Evolutionary conservation across 257 asterid genomes (phyloP).

Genomic region (Ballota nigra): DNA sequence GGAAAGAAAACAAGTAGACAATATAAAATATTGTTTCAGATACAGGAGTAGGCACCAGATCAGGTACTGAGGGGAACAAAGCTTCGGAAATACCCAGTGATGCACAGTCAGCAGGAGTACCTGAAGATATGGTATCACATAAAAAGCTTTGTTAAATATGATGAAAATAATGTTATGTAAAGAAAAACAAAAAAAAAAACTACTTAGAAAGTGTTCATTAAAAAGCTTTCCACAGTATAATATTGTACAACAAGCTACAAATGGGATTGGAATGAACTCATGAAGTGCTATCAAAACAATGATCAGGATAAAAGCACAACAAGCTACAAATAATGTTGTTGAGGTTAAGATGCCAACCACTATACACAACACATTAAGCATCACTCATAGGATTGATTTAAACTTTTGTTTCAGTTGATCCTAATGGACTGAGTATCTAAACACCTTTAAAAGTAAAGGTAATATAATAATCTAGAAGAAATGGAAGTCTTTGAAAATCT

Average conservation of each 20-base stretch:
- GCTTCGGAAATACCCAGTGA: constrained; percentile 74
- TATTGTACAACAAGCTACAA: too few species aligned
- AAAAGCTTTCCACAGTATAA: not conserved
- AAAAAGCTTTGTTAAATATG: not conserved
- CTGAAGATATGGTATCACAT: constrained; percentile 34
- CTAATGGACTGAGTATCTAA: not conserved
- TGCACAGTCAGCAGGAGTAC: constrained; percentile 88
- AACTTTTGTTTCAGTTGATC: constrained; percentile 8
- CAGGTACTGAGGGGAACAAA: constrained; percentile 68
- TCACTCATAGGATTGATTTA: constrained; percentile 26
- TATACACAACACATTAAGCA: not conserved
- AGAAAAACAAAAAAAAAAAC: not conserved
- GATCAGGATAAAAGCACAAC: not conserved
- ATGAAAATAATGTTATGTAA: not conserved
- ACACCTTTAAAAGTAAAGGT: not conserved
- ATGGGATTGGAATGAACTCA: too few species aligned
- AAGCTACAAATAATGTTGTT: not conserved
- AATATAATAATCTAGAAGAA: not conserved
- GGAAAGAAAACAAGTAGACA: not conserved
- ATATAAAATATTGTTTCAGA: not conserved
- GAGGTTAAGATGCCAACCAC: not conserved
- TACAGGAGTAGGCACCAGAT: constrained; percentile 50
- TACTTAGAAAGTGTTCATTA: constrained; percentile 6
- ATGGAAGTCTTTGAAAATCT: not conserved
- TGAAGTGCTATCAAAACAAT: constrained; percentile 2